These are phyloP conservation scores for Lathyrus aphaca DNA, from an alignment of 306 rosid species.

Conservation along the genomic window DNA sequence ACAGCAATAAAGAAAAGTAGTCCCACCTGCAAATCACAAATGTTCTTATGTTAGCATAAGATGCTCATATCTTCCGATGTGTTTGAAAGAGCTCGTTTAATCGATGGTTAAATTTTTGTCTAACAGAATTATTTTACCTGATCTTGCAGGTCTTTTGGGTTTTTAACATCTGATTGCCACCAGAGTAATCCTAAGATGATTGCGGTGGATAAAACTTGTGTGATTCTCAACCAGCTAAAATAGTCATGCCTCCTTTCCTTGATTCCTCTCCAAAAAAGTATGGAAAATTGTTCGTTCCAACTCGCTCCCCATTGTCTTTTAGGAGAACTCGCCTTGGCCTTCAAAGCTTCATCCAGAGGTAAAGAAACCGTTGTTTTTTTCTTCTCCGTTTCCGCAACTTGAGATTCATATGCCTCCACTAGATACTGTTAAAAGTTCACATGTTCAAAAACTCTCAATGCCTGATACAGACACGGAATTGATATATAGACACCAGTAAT, in stretches of 20 bases:
- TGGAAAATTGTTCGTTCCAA: slow-evolving; percentile 82
- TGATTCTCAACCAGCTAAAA: slow-evolving; percentile 93
- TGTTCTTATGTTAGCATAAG: background rate
- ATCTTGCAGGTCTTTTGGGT: slow-evolving; percentile 73
- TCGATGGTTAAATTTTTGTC: background rate
- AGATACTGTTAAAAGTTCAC: slow-evolving; percentile 62
- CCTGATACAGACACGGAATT: background rate
- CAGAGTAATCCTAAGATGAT: slow-evolving; percentile 93
- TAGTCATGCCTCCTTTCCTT: slow-evolving; percentile 89
- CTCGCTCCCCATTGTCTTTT: slow-evolving; percentile 86
- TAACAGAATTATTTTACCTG: slow-evolving; percentile 59
- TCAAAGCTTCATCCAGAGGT: slow-evolving; percentile 67
- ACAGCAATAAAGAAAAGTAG: slow-evolving; percentile 93
- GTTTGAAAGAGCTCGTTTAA: background rate
- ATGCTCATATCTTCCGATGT: background rate
- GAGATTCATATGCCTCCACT: slow-evolving; percentile 82
- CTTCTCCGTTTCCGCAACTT: slow-evolving; percentile 80
- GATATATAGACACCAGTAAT: background rate
- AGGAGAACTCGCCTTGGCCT: slow-evolving; percentile 51
- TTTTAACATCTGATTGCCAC: slow-evolving; percentile 84
- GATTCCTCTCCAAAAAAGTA: slow-evolving; percentile 80
- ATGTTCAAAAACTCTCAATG: background rate
- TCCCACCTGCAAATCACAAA: slow-evolving; percentile 74
- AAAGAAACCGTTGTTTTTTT: slow-evolving; percentile 62
- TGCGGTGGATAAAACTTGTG: slow-evolving; percentile 95